A percentile compares a stretch with the other conserved stretches of the same genome.
phyloP scores from a whole-genome alignment of 768 basidiomycete genomes.

The Suillus paluster region DNA sequence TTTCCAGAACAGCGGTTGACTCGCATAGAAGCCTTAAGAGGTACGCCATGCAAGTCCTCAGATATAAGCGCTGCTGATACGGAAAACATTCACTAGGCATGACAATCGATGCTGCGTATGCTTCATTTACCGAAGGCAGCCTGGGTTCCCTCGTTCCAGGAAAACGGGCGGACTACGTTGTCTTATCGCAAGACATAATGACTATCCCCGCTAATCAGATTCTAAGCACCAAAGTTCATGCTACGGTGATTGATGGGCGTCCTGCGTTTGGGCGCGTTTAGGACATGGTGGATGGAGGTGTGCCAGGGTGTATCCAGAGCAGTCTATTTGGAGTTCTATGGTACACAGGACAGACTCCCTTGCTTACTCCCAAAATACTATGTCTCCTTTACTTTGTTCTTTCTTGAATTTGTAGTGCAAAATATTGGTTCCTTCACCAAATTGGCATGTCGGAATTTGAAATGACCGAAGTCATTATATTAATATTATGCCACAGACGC shows the following conservation, averaged over 20 bases:
- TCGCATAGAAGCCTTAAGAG: conserved; percentile 76
- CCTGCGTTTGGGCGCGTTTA: conserved; percentile 48
- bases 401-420: not conserved
- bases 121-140: conserved; percentile 74
- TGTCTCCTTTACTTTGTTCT: not conserved
- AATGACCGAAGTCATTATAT: not conserved
- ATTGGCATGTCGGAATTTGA: not conserved
- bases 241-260: conserved; percentile 80
- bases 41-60: conserved; percentile 35
- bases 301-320: not conserved
- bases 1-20: conserved; percentile 82
- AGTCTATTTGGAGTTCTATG: not conserved
- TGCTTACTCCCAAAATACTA: not conserved
- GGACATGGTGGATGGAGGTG: conserved; percentile 1
- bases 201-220: conserved; percentile 59
- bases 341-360: not conserved
- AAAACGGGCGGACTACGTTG: conserved; percentile 85
- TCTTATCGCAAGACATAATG: conserved; percentile 86
- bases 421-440: too few species aligned
- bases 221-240: conserved; percentile 66
- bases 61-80: not conserved
- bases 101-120: conserved; percentile 88
- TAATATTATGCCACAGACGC: conserved; percentile 31
- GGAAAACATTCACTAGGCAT: conserved; percentile 56
- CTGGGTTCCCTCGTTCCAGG: conserved; percentile 81